Evolutionary conservation across 257 asterid genomes (phyloP).

Genomic region (Capsicum rhomboideum): DNA sequence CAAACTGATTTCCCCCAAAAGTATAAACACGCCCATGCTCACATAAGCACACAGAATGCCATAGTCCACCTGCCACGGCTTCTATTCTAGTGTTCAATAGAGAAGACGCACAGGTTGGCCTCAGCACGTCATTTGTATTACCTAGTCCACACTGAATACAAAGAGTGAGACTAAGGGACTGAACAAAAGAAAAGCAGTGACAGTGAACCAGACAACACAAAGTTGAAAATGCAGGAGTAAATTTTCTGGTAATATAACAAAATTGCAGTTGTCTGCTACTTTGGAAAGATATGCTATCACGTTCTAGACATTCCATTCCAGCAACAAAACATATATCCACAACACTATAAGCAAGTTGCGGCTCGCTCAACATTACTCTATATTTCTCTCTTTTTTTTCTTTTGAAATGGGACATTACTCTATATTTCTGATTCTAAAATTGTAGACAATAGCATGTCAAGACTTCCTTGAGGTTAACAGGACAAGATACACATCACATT

Average conservation of each 20-base stretch:
- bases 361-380: neutral
- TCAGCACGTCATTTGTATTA: constrained; percentile 45
- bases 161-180: neutral
- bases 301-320: neutral
- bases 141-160: constrained; percentile 73
- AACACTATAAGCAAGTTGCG: neutral
- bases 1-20: constrained; percentile 81
- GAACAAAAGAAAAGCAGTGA: neutral
- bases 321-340: neutral
- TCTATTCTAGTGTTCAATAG: constrained; percentile 33
- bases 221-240: neutral
- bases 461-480: neutral
- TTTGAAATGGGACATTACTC: too few species aligned
- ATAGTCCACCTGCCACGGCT: constrained; percentile 67
- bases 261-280: neutral
- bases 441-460: too few species aligned
- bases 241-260: neutral
- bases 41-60: constrained; percentile 62
- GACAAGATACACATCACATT: neutral
- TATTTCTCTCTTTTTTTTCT: too few species aligned
- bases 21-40: constrained; percentile 46
- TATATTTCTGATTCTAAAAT: too few species aligned
- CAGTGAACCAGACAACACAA: neutral
- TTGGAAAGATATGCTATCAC: neutral
- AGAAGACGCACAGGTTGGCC: constrained; percentile 54